These are phyloP conservation scores for Fraxinus greggii DNA, from an alignment of 305 asterid genomes.

Conservation along the genomic window DNA sequence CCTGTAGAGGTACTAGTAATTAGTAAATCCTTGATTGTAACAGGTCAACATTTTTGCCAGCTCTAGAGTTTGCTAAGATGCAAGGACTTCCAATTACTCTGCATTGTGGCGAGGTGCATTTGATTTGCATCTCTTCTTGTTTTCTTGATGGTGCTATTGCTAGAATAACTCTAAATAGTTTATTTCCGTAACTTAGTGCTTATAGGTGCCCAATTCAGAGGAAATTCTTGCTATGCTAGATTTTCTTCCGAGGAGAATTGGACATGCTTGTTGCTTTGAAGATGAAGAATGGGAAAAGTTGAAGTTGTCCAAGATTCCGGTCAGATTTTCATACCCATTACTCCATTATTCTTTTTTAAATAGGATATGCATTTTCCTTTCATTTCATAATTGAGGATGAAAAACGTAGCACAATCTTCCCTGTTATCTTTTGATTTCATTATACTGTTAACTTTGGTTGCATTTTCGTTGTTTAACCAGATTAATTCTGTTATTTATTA, in stretches of 20 bases:
- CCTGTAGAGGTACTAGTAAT: conserved; percentile 14
- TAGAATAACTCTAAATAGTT: conserved; percentile 34
- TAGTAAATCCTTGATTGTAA: conserved; percentile 20
- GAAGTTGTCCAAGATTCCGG: conserved; percentile 64
- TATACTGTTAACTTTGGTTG: background rate
- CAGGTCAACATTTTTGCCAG: conserved; percentile 83
- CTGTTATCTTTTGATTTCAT: background rate
- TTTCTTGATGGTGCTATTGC: background rate
- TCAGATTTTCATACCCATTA: conserved; percentile 27
- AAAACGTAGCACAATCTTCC: background rate
- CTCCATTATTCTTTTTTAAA: conserved; percentile 13
- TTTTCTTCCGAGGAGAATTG: conserved; percentile 78
- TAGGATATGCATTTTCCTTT: background rate
- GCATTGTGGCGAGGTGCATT: conserved; percentile 94
- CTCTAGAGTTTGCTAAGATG: conserved; percentile 72
- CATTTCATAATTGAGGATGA: background rate
- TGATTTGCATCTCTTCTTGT: conserved; percentile 31
- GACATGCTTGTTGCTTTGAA: conserved; percentile 93
- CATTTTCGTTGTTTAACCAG: background rate
- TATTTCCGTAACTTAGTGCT: conserved; percentile 50
- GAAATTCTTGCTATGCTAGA: conserved; percentile 82
- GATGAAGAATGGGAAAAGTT: conserved; percentile 64
- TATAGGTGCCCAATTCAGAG: conserved; percentile 79
- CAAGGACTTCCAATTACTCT: conserved; percentile 76
- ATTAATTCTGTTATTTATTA: background rate